phyloP scores from a whole-genome alignment of 371 early-diverging fungal species.

The Cokeromyces recurvatus region DNA sequence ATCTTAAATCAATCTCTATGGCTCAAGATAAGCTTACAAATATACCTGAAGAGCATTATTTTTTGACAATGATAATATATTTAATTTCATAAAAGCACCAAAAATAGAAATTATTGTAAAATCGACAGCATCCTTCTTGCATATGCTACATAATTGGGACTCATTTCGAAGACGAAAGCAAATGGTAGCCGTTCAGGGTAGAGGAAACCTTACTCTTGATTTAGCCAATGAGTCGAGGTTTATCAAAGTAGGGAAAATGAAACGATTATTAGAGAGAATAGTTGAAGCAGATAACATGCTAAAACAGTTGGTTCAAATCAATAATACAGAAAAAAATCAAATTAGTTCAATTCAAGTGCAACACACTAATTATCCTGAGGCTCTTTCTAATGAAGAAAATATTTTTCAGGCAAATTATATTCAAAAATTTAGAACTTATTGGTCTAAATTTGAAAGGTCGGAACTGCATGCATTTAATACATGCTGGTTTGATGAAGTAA shows the following conservation, averaged over 20 bases:
- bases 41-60: slow-evolving; percentile 6
- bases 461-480: slow-evolving; percentile 34
- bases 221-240: slow-evolving; percentile 49
- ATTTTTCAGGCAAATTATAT: slow-evolving; percentile 5
- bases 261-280: slow-evolving; percentile 56
- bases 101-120: slow-evolving; percentile 33
- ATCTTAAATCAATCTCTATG: slow-evolving; percentile 7
- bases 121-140: slow-evolving; percentile 28
- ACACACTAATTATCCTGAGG: too few species aligned
- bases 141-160: slow-evolving; percentile 41
- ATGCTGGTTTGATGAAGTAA: slow-evolving; percentile 48
- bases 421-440: slow-evolving; percentile 25
- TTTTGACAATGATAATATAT: slow-evolving; percentile 13
- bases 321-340: slow-evolving; percentile 2
- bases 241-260: slow-evolving; percentile 63
- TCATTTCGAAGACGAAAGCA: slow-evolving; percentile 35
- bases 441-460: slow-evolving; percentile 30
- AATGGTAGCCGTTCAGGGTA: slow-evolving; percentile 35
- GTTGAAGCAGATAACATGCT: slow-evolving; percentile 69
- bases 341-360: neutral
- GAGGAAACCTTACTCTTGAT: slow-evolving; percentile 25
- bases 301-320: slow-evolving; percentile 28
- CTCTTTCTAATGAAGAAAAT: too few species aligned
- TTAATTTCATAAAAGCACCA: slow-evolving; percentile 20
- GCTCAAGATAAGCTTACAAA: slow-evolving; percentile 3